A percentile compares a stretch with the other conserved stretches of the same genome.
Evolutionary conservation across 345 rosid species (phyloP).

Genomic region (Boechera divaricarpa): DNA sequence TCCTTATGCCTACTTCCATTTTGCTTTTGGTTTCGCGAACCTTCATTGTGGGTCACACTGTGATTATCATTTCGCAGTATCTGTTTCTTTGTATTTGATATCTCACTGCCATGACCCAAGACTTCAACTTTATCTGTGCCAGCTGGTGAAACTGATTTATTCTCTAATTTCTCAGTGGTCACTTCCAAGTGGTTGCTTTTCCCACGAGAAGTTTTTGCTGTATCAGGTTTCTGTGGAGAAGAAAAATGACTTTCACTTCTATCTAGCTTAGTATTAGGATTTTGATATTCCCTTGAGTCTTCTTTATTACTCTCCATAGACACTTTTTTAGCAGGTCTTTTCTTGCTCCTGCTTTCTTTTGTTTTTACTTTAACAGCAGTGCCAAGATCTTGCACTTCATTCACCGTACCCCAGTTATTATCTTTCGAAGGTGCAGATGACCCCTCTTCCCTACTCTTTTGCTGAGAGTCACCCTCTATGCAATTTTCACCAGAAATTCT

Average conservation of each 20-base stretch:
- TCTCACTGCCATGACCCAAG: conserved; percentile 48
- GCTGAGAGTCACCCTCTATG: conserved; percentile 48
- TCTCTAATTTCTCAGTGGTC: conserved; percentile 52
- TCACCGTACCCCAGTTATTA: conserved; percentile 46
- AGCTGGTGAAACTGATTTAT: conserved; percentile 51
- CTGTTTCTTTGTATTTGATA: conserved; percentile 49
- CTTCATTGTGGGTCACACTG: conserved; percentile 55
- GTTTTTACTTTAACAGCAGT: conserved; percentile 50
- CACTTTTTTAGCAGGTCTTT: conserved; percentile 48
- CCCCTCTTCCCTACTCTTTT: conserved; percentile 57
- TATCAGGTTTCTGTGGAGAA: conserved; percentile 45
- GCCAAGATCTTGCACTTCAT: conserved; percentile 46
- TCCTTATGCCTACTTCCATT: conserved; percentile 62
- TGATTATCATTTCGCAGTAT: conserved; percentile 52
- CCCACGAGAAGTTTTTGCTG: conserved; percentile 43
- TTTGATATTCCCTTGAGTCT: conserved; percentile 44
- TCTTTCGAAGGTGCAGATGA: conserved; percentile 65
- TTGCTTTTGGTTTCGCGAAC: conserved; percentile 53
- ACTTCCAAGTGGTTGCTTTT: conserved; percentile 51
- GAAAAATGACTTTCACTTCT: conserved; percentile 46
- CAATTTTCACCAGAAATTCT: conserved; percentile 48
- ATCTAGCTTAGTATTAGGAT: conserved; percentile 48
- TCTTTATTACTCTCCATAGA: conserved; percentile 52
- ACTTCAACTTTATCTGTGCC: conserved; percentile 56
- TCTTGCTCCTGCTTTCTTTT: conserved; percentile 56